phyloP scores from a whole-genome alignment of 169 alveolate species.

The Cyclospora cayetanensis region DNA sequence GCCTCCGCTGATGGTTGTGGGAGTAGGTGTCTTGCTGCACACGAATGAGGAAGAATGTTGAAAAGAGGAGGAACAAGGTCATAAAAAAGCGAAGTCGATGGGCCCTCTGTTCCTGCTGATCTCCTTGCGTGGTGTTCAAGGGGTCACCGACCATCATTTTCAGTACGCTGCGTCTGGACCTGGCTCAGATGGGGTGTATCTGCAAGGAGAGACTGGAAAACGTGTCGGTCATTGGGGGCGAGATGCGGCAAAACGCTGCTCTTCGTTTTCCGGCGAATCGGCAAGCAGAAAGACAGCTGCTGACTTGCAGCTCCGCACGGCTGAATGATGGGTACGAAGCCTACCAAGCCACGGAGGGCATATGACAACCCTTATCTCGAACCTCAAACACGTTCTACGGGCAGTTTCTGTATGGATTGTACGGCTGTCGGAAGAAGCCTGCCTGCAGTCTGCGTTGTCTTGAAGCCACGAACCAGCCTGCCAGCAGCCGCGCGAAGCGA shows the following conservation, averaged over 20 bases:
- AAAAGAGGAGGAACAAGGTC: not conserved
- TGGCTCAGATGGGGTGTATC: not conserved
- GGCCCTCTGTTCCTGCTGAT: not conserved
- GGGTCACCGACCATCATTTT: constrained; percentile 17
- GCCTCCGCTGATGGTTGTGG: not conserved
- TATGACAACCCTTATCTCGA: too few species aligned
- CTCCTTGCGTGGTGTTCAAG: not conserved
- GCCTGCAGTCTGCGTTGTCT: too few species aligned
- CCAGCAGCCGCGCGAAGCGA: too few species aligned
- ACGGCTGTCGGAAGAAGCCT: too few species aligned
- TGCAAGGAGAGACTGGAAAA: not conserved
- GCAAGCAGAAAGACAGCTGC: not conserved
- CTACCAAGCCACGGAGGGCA: not conserved
- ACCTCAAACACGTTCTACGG: too few species aligned
- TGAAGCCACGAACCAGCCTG: too few species aligned
- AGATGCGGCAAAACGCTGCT: not conserved
- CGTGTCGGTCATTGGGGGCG: not conserved
- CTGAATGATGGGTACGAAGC: not conserved
- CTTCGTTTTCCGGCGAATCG: not conserved
- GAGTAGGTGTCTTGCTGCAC: not conserved
- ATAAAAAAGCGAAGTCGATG: not conserved
- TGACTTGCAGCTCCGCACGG: not conserved
- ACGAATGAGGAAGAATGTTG: not conserved
- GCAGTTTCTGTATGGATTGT: too few species aligned
- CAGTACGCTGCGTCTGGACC: not conserved